phyloP scores from a whole-genome alignment of 768 basidiomycete genomes.

The Rhodotorula graminis region DNA sequence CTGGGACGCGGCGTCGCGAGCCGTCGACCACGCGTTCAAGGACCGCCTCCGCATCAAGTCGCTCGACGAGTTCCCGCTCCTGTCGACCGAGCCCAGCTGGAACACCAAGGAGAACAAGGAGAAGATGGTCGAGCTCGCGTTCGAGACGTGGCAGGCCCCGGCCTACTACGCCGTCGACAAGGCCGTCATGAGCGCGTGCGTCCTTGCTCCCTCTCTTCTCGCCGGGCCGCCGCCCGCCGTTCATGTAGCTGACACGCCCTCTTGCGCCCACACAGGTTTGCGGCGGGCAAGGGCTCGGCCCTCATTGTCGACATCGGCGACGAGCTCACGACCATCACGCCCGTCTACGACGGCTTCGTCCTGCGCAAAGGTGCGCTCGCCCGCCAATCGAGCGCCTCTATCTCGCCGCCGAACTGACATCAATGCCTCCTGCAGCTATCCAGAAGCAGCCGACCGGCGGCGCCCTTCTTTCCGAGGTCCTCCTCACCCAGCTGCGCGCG shows the following conservation, averaged over 20 bases:
- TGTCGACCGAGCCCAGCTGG: conserved; percentile 95
- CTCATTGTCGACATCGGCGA: conserved; percentile 91
- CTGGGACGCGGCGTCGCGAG: conserved; percentile 65
- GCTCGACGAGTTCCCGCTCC: conserved; percentile 70
- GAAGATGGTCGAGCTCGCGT: conserved; percentile 93
- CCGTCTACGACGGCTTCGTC: conserved; percentile 95
- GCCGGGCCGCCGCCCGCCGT: too few species aligned
- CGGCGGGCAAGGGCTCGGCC: conserved; percentile 94
- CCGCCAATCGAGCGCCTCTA: too few species aligned
- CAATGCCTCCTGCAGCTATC: conserved; percentile 59
- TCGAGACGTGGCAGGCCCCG: conserved; percentile 89
- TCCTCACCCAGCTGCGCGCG: conserved; percentile 26
- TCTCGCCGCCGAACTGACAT: too few species aligned
- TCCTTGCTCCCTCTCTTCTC: too few species aligned
- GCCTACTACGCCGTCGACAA: conserved; percentile 96
- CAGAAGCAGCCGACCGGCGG: conserved; percentile 50
- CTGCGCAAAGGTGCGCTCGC: conserved; percentile 71
- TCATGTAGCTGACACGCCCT: not conserved
- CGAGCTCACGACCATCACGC: conserved; percentile 81
- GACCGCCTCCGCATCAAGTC: conserved; percentile 36
- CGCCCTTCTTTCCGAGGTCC: conserved; percentile 66
- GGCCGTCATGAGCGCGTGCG: conserved; percentile 86
- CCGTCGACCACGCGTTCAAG: conserved; percentile 66
- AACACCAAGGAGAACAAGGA: conserved; percentile 88
- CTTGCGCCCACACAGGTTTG: conserved; percentile 60